Conservation (phyloP, 495 filamentous ascomycete genomes). For the Niebla homalea region DNA sequence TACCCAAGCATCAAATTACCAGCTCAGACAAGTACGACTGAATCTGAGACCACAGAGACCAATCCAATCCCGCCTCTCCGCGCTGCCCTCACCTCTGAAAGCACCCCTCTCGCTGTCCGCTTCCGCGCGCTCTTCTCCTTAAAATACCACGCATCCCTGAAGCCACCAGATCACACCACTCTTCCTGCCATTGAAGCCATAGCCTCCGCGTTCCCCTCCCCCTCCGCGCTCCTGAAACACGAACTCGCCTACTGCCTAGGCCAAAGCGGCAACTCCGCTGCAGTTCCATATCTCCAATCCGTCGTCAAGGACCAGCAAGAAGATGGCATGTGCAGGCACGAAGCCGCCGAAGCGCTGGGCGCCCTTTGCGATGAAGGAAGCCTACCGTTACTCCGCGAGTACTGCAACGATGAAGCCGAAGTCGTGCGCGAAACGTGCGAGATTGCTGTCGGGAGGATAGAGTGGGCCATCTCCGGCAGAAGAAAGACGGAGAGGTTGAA, state of each 20-base stretch:
- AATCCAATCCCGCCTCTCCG: slow-evolving; percentile 46
- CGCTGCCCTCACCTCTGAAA: slow-evolving; percentile 63
- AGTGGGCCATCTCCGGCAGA: slow-evolving; percentile 75
- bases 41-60: not conserved
- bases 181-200: slow-evolving; percentile 80
- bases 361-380: slow-evolving; percentile 66
- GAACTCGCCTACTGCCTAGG: slow-evolving; percentile 96
- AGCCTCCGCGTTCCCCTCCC: slow-evolving; percentile 71
- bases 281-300: slow-evolving; percentile 56
- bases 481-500: slow-evolving; percentile 60
- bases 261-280: slow-evolving; percentile 64
- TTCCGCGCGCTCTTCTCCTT: slow-evolving; percentile 98
- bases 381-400: slow-evolving; percentile 53
- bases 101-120: slow-evolving; percentile 67
- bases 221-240: slow-evolving; percentile 81
- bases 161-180: slow-evolving; percentile 47
- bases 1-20: no score
- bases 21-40: not conserved
- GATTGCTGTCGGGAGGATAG: slow-evolving; percentile 83
- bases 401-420: slow-evolving; percentile 63
- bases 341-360: slow-evolving; percentile 90
- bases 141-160: slow-evolving; percentile 71
- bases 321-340: slow-evolving; percentile 91
- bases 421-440: slow-evolving; percentile 94
- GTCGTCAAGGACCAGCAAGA: slow-evolving; percentile 69